These are phyloP conservation scores for Anethum foeniculum DNA, from an alignment of 140 eudicot genomes.

Conservation along the genomic window DNA sequence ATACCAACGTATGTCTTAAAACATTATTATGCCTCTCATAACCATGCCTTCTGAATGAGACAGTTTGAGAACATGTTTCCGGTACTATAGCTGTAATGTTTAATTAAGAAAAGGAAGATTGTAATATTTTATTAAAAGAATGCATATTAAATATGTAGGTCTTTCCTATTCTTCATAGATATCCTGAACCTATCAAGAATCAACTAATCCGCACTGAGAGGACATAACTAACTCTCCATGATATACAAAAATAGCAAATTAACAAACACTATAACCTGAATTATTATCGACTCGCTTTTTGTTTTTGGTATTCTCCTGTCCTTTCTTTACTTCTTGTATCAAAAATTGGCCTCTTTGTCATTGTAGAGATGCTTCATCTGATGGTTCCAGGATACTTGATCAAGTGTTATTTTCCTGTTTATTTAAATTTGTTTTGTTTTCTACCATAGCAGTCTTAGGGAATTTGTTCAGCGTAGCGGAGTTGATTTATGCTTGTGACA, in stretches of 20 bases:
- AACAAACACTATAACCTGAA: background rate
- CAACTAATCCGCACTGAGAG: background rate
- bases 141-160: background rate
- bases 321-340: background rate
- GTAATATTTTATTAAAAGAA: background rate
- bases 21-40: background rate
- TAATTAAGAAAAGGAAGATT: too few species aligned
- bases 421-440: background rate
- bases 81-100: background rate
- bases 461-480: background rate
- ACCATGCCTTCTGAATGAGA: background rate
- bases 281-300: background rate
- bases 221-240: background rate
- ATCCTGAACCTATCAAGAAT: background rate
- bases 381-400: background rate
- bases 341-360: background rate
- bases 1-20: background rate
- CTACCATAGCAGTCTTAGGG: background rate
- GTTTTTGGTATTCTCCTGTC: background rate
- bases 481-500: background rate
- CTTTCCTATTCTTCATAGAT: background rate
- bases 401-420: background rate
- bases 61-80: background rate
- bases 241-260: background rate
- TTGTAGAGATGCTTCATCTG: background rate